Base-by-base conservation (phyloP, 2,329 filamentous ascomycete genomes). In the Claviceps africana region DNA sequence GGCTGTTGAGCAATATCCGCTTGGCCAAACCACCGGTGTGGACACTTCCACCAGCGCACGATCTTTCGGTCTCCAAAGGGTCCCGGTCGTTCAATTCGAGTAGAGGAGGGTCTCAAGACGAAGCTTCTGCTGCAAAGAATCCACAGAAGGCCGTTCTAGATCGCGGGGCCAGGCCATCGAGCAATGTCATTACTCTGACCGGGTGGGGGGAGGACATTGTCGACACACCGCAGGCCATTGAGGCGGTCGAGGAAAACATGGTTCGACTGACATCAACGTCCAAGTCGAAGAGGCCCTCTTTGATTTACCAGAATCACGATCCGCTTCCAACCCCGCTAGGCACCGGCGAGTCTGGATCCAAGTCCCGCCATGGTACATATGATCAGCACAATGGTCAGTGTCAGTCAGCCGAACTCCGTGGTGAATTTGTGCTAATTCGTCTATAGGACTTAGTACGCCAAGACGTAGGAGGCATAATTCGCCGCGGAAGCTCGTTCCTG, bases 1-100 rank as follows among this genome's bases (percentile, higher is more conserved):
- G 78, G 78, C 69, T 81, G 61, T 62, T 79, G 60, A 69, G 70
- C 59, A 74, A 77, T 64, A 64, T 69, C 59, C 61, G 66, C 53
- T 62, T 67, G 59, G 65, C 65, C 58, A 67, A 65, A 61, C 69
- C 70, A 54, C 67, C 67, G 53, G 64, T 61, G 55, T 67, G 66
- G 57, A 64, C 67, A 53, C 64, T 65, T 56, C 67, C 72, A 40
- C 67, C 60, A 46, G 52, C 57, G 50, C 58, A 48, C 55, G 62
- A 67, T 56, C 53, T 56, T 25, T 60, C 59, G 11, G 59, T 60
- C n/a, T 47, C 56, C 8, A 55, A 51, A 25, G 46, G 47, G 44
- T 61, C 64, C 25, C 62, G 62, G 58, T 60, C 62, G n/a, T 60
- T 61, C 31, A 53, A 44, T 10, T 51, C 54, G 50, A 46, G 3